phyloP scores from a whole-genome alignment of 2,329 filamentous ascomycete species.

The Aureobasidium sp. region DNA sequence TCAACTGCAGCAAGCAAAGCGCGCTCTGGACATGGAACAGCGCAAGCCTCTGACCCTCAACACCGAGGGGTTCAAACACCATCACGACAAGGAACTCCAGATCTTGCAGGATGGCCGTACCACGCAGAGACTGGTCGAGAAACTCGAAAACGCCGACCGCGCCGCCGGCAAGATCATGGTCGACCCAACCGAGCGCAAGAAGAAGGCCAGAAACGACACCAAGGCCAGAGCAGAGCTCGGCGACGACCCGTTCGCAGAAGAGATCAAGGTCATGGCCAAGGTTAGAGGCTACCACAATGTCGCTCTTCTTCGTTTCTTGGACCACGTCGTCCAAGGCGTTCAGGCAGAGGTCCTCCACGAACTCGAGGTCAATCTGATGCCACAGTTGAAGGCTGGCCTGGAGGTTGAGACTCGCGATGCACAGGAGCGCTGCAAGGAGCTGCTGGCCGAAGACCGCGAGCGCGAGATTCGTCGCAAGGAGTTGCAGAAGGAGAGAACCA shows the following conservation, averaged over 20 bases:
- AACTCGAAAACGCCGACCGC: slow-evolving; percentile 23
- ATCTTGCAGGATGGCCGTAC: slow-evolving; percentile 26
- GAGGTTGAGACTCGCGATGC: slow-evolving; percentile 17
- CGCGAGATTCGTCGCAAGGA: slow-evolving; percentile 21
- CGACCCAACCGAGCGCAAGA: slow-evolving; percentile 25
- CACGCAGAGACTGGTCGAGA: slow-evolving; percentile 22
- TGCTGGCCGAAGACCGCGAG: slow-evolving; percentile 31
- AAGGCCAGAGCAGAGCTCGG: slow-evolving; percentile 38
- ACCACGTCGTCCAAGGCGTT: slow-evolving; percentile 40
- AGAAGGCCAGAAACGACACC: slow-evolving; percentile 25
- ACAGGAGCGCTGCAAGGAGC: slow-evolving; percentile 20
- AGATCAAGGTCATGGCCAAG: slow-evolving; percentile 57
- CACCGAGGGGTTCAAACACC: slow-evolving; percentile 20
- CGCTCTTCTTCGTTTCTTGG: slow-evolving; percentile 58
- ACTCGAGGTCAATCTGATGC: slow-evolving; percentile 5
- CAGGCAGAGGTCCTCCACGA: slow-evolving; percentile 30
- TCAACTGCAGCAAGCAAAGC: slow-evolving; percentile 22
- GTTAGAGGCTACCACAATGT: slow-evolving; percentile 64
- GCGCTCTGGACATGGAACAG: slow-evolving; percentile 28
- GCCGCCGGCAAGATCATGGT: slow-evolving; percentile 19
- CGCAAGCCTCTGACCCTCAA: slow-evolving; percentile 33
- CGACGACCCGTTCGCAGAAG: slow-evolving; percentile 51
- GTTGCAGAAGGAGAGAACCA: slow-evolving; percentile 15
- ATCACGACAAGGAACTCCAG: slow-evolving; percentile 20
- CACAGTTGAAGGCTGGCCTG: slow-evolving; percentile 22